Evolutionary conservation across 371 early-diverging fungal species (phyloP), one percentile per base, ranked within the genome.

Genomic region (Mucor sp.): DNA sequence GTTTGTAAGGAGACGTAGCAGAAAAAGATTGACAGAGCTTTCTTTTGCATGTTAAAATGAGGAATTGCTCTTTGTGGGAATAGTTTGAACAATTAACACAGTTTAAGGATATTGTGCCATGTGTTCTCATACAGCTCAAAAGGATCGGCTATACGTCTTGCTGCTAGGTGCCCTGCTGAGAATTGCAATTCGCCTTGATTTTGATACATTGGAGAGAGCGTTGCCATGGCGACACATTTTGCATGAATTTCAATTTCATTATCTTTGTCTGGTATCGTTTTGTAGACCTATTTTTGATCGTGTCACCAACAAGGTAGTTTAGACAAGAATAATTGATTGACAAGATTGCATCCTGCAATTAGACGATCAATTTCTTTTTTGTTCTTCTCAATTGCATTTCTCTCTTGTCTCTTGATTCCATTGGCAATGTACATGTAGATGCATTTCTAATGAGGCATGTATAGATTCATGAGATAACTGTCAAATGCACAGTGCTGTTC

Each of bases 231-330:
- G 11, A 23, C 25, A 50, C 12, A 50, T 5, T 3, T 23, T 50
- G 50, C 50, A 25, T 50, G 50, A 23, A 50, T 50, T 50, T 50
- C 25, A 50, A 47, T 47, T 50, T 50, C 50, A 50, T 50, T 50
- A 50, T 50, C 37, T 12, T 21, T 25, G 11, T 25, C 12, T 12
- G 3, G 12, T 1, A 25, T 50, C 50, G 50, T 50, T 50, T 23
- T 25, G 21, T 50, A 23, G 50, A 23, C n/a, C 12, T 25, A 23
- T 50, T 50, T 50, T 21, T 25, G 50, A 50, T 50, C 50, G 66
- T 66, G 55, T 53, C 17, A 66, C 66, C 60, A 66, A 39, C 19
- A 66, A 60, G 66, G 66, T 55, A 68, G 58, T 62, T 68, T 62
- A 58, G 60, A 50, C 50, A 50, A 50, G 50, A 50, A 25, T 50